phyloP scores from a whole-genome alignment of 345 rosid genomes.

The Nephelium lappaceum region DNA sequence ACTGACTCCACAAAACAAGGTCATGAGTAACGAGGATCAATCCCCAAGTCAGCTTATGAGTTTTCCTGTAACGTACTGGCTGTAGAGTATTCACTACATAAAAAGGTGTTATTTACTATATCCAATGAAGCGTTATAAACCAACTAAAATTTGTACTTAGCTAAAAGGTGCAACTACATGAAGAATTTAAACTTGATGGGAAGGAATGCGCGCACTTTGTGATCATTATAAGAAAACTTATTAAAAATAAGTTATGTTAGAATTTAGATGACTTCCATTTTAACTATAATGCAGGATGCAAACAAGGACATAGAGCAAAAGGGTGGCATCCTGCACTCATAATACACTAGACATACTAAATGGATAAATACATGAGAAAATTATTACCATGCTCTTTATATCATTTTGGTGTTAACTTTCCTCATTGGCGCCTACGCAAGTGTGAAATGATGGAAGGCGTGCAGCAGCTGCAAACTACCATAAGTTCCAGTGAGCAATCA shows the following conservation, averaged over 20 bases:
- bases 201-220: no score
- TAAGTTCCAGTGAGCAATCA: constrained; percentile 11
- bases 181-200: background rate
- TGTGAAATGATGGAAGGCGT: constrained; percentile 95
- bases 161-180: background rate
- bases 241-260: background rate
- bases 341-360: background rate
- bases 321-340: background rate
- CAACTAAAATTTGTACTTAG: background rate
- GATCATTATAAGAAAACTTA: background rate
- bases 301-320: background rate
- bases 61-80: background rate
- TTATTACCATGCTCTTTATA: constrained; percentile 84
- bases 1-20: background rate
- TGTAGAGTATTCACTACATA: background rate
- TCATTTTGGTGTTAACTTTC: constrained; percentile 90
- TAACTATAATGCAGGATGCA: background rate
- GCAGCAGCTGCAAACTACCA: constrained; percentile 68
- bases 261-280: background rate
- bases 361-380: background rate
- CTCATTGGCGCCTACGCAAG: constrained; percentile 93
- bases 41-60: background rate
- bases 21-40: background rate
- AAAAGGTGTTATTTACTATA: background rate
- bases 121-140: background rate